Evolutionary conservation across 306 rosid genomes (phyloP), one percentile per base, ranked within the genome.

Genomic region (Dalbergia cultrata): DNA sequence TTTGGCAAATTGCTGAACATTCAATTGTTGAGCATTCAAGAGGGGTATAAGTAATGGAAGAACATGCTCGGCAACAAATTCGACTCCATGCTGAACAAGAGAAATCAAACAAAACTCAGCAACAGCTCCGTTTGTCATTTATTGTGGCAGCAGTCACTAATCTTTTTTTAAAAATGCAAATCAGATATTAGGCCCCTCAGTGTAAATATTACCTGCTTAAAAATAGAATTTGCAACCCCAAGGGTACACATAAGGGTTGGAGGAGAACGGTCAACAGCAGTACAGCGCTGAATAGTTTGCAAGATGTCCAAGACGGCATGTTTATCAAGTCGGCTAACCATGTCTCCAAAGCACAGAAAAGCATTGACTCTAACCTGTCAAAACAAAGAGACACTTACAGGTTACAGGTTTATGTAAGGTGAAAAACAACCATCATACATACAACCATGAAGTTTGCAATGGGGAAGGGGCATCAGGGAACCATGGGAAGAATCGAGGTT

Each of bases 231-330:
- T 77, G 99, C 97, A 82, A 96, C 97, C 71, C 98, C 97, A 70
- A 96, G 98, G 45, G 99, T 93, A 78, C 99, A 96, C 99, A 96
- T 93, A 58, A 96, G 99, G 41, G 99, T 96, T 81, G 99, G 99
- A 75, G 97, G 92, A 83, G 99, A 90, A 58, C 73, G 97, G 70
- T 96, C 99, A 79, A 96, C 99, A 8, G 91, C 97, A 72, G 98
- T 95, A 86, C 99, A 95, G 49, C 98, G 97, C 80, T 91, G 98
- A 88, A 96, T 88, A 45, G 99, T 96, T 81, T 96, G 98, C 94
- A 96, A 85, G 84, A 93, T 78, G 8, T 93, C 98, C 71, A 93
- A 70, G 85, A 86, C 90, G 74, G 94, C 89, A 62, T 68, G 93
- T 86, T 96, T 96, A 92, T 96, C 98, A 39, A 93, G 97, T 34